Evolutionary conservation across 1,139 yeast genomes (phyloP), one percentile per base, ranked within the genome.

Genomic region (Kodamaea sp.): DNA sequence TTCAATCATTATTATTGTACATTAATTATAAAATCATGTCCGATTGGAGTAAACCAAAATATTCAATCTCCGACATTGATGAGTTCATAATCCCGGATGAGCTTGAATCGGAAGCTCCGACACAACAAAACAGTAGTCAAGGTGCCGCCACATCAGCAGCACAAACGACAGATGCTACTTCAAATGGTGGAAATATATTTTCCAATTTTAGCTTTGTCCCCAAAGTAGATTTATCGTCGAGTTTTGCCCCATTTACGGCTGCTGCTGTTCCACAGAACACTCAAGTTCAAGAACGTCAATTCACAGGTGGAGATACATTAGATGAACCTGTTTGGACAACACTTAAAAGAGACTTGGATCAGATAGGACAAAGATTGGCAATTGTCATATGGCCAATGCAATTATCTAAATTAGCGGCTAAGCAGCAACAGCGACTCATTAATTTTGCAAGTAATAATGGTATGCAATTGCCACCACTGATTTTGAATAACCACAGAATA

Each of bases 301-400:
- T 82, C 58, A 65, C 83, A 24, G 95, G 95, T 2, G 92, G 94
- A 30, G 88, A 85, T 55, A 86, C 96, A 1, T 64, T 87, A 10
- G 95, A 87, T 57, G 96, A 87, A 63, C 88, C 95, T 0, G 89
- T 87, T 3, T 60, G 75, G 53, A 68, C 74, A 10, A 87, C 96
- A 0, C 61, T 87, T 35, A 65, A 74, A 49, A 70, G 95, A 42
- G 96, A 87, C 55, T 53, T 85, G 28, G 57, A 68, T 24, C 81
- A 81, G 22, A 84, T 86, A 38, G 87, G 84, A 5, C 70, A 70
- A 32, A 67, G 89, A 40, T 66, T 86, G 32, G 66, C 78, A 24
- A 79, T 81, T 27, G 89, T 86, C 4, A 64, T 87, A 15, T 85
- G 94, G 88, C 90, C 90, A 1, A 68, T 65, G 49, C 77, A 74